Evolutionary conservation across 169 alveolate genomes (phyloP).

Genomic region (Toxoplasma gondii): DNA sequence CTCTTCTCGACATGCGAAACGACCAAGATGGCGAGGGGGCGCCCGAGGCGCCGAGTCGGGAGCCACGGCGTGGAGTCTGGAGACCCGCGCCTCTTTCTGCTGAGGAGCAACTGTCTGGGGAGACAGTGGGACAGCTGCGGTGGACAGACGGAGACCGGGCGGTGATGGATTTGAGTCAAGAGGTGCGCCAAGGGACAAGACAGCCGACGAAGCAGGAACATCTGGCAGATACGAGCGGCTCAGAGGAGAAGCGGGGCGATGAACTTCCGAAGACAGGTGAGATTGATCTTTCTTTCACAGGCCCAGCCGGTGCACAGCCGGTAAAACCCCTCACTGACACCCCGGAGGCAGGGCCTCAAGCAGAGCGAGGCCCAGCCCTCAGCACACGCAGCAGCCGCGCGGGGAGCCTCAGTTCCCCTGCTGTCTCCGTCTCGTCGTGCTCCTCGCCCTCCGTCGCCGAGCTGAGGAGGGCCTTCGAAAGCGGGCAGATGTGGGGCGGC

Average conservation of each 20-base stretch:
- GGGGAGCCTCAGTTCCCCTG: background rate
- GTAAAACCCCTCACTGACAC: background rate
- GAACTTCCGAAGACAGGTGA: too few species aligned
- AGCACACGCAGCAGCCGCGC: background rate
- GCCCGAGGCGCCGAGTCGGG: too few species aligned
- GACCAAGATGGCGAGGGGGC: too few species aligned
- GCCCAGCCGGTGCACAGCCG: too few species aligned
- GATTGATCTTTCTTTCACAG: too few species aligned
- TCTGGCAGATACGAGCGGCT: too few species aligned
- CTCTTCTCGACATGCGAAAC: background rate
- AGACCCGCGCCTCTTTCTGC: too few species aligned
- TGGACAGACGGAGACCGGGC: background rate
- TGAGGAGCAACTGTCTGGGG: background rate
- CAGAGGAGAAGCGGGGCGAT: too few species aligned
- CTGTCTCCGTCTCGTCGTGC: slow-evolving; percentile 11
- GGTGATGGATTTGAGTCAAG: too few species aligned
- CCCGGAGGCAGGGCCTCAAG: background rate
- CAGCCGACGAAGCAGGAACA: too few species aligned
- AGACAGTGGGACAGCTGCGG: background rate
- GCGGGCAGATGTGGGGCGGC: slow-evolving; percentile 1
- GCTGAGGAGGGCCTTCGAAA: background rate
- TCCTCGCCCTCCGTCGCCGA: slow-evolving; percentile 14
- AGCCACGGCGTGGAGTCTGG: too few species aligned
- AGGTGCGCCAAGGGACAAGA: too few species aligned
- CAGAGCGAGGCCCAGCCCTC: background rate